Conservation (phyloP, 495 filamentous ascomycete genomes). For the Penicillium desertorum region DNA sequence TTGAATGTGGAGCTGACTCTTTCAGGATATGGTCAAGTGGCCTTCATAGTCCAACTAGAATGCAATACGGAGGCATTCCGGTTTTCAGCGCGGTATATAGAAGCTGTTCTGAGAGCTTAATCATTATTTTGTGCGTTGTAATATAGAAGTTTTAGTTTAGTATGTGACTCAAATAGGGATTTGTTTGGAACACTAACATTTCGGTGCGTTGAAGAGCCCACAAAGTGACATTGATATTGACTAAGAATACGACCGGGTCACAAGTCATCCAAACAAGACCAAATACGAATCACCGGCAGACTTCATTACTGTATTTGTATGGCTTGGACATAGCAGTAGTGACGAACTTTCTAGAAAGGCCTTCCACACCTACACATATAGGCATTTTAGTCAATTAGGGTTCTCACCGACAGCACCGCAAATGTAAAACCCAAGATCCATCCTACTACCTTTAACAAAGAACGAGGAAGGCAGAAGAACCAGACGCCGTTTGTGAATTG, state of each 20-base stretch:
- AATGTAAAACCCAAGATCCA: no score
- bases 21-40: neutral
- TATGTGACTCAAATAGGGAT: neutral
- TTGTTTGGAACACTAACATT: neutral
- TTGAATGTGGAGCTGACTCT: neutral
- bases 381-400: no score
- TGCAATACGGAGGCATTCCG: neutral
- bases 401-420: no score
- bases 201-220: neutral
- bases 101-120: neutral
- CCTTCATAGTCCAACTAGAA: neutral
- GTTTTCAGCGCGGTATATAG: neutral
- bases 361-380: no score
- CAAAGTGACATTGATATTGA: neutral
- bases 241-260: neutral
- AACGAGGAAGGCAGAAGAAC: no score
- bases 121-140: neutral
- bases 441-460: no score
- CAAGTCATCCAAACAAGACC: neutral
- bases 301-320: neutral
- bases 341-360: no score
- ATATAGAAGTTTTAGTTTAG: neutral
- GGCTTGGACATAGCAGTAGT: no score
- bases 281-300: neutral
- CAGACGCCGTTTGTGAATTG: neutral